Evolutionary conservation across 2,329 filamentous ascomycete genomes (phyloP).

Genomic region (Hypoxylon sp.): DNA sequence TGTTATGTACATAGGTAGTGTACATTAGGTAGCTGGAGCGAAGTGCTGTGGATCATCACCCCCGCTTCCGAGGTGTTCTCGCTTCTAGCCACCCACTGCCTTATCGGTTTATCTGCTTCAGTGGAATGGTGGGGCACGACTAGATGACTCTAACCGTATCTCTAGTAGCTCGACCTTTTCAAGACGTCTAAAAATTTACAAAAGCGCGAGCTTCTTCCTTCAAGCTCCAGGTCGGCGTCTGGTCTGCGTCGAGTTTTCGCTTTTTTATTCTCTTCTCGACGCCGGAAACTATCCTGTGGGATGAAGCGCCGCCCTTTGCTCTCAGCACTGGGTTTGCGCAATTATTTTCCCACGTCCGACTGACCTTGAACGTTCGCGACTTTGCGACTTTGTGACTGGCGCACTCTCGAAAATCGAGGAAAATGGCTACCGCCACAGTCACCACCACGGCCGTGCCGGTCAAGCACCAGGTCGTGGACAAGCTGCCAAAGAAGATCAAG

Average conservation of each 20-base stretch:
- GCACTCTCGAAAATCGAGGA: slow-evolving; percentile 18
- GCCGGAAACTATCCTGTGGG: slow-evolving; percentile 14
- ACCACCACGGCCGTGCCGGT: slow-evolving; percentile 55
- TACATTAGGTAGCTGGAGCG: no score
- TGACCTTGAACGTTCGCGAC: slow-evolving; percentile 6
- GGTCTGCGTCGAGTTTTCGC: background rate
- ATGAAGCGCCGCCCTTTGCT: slow-evolving; percentile 33
- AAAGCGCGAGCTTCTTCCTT: slow-evolving; percentile 3
- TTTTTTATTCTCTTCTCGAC: background rate
- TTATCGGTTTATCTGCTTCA: slow-evolving; percentile 25
- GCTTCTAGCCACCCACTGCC: background rate
- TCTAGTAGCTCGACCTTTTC: slow-evolving; percentile 22
- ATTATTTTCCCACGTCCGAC: slow-evolving; percentile 14
- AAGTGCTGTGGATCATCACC: slow-evolving; percentile 14
- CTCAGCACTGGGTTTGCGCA: slow-evolving; percentile 16
- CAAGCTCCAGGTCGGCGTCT: background rate
- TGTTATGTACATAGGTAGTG: no score
- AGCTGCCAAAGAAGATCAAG: slow-evolving; percentile 90
- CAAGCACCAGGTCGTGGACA: slow-evolving; percentile 92
- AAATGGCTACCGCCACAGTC: slow-evolving; percentile 49
- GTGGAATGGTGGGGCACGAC: slow-evolving; percentile 50
- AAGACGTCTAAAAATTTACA: slow-evolving; percentile 21
- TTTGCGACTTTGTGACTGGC: slow-evolving; percentile 16
- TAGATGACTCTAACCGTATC: slow-evolving; percentile 45
- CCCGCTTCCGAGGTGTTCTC: slow-evolving; percentile 14